Conservation (phyloP, 148 eudicot genomes). For the Salicornia ramosissima region DNA sequence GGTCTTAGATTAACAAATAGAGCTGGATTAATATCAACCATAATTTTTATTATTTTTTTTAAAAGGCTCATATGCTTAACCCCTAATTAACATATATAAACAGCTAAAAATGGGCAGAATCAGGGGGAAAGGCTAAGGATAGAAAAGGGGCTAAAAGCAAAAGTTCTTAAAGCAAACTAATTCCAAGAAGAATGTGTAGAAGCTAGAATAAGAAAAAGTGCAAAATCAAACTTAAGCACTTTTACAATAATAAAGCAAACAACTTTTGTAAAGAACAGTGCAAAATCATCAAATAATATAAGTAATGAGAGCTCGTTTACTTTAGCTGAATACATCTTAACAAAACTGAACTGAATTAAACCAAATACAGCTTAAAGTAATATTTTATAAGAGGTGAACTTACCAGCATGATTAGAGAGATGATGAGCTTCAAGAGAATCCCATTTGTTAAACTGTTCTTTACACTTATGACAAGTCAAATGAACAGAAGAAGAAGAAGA, state of each 20-base stretch:
- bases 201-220: constrained; percentile 18
- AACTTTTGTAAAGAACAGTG: neutral
- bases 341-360: neutral
- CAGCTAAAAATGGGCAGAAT: neutral
- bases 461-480: constrained; percentile 81
- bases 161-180: constrained; percentile 14
- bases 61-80: too few species aligned
- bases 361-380: neutral
- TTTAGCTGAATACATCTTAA: neutral
- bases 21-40: too few species aligned
- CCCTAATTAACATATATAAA: too few species aligned
- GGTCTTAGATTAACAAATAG: too few species aligned
- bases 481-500: constrained; percentile 8
- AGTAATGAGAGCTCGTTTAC: too few species aligned
- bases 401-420: constrained; percentile 96
- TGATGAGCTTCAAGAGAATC: constrained; percentile 95
- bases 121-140: neutral
- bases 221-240: constrained; percentile 11
- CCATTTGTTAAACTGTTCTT: constrained; percentile 80
- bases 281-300: neutral
- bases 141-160: neutral
- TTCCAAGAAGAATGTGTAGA: constrained; percentile 16
- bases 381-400: too few species aligned
- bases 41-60: too few species aligned
- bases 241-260: constrained; percentile 16